Base-by-base conservation (phyloP, 2,329 filamentous ascomycete genomes). In the Phaeosphaeria sp. region DNA sequence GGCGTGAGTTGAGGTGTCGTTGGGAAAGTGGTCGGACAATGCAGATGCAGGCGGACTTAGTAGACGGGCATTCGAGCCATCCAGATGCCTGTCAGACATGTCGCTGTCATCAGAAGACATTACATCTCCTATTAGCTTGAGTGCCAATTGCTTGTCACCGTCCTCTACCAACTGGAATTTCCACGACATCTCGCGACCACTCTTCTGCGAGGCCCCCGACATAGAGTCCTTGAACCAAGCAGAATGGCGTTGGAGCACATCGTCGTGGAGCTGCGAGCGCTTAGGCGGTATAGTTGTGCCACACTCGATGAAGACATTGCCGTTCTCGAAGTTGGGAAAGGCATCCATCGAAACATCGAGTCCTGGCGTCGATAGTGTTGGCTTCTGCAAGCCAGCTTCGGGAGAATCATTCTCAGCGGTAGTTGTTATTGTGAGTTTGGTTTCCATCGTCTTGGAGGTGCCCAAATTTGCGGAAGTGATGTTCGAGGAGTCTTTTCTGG, bases 201-300 rank as follows among this genome's bases (percentile, higher is more conserved):
- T 42, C 27, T 40, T 21, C 6, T n/a, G 17, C 44, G 42, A 6
- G 21, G 20, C 17, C 2, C 18, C 13, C 13, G 44, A 30, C 25
- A 56, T 18, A 1, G 51, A 51, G 3, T 42, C 22, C 8, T 50
- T 47, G 22, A 69, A 67, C 64, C 64, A 70, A 0, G 55, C 9
- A 3, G 64, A 67, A 5, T 59, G 51, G 7, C 58, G 52, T 3
- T 43, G 51, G 18, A 71, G 56, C 1, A 57, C 46, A 0, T n/a
- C 9, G 25, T 59, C 56, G 27, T 70, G 63, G 20, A 71, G 58
- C 30, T 55, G 61, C 55, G 60, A 66, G 7, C 56, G 36, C 46
- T 9, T 54, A 5, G 46, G 13, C 3, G 54, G 52, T 4, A 7
- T 43, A 1, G 21, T 27, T 2, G 60, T 3, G 17, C 44, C 20